Base-by-base conservation (phyloP, 345 rosid species). In the Lepidium sativum region DNA sequence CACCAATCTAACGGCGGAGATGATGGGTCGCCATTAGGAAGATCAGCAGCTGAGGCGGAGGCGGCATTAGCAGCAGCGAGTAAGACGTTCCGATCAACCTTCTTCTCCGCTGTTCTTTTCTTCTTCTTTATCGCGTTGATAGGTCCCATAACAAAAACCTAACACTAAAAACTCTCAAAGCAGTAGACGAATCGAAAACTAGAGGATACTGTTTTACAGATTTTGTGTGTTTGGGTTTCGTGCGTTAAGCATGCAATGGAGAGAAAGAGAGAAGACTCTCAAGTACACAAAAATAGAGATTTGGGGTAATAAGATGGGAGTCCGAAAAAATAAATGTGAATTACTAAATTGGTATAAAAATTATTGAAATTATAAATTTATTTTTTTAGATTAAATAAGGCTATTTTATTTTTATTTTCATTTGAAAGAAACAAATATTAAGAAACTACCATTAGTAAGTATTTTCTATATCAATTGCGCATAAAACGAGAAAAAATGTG, bases 101-200 rank as follows among this genome's bases (percentile, higher is more conserved):
- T 78, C 77, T 84, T 82, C 83, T 88, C 79, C 5, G 80, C 80
- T 63, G 73, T 74, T 84, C 78, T 79, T 71, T 70, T 81, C 77
- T 55, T 54, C 68, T 60, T 80, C 77, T 75, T 83, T 49, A 79
- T 67, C 64, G 79, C 55, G 67, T 63, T 74, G 71, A 73, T 53
- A 67, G 83, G 83, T 70, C 78, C 80, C 83, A 79, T 63, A 3
- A 23, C 25, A 23, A 23, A 23, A 23, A 23, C 25, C 25, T 4
- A 23, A 23, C 25, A 23, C 3, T 23, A 4, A 13, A 33, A 23
- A 16, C 55, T 0, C 15, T 8, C 18, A 60, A 44, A 17, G 25
- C 25, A 32, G 42, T 13, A 18, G 12, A 21, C 14, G 4, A 6
- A 38, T 14, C 37, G 23, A 33, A 15, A 31, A 53, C 1, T 55